Conservation (phyloP, 345 rosid species). For the Stellera chamaejasme region DNA sequence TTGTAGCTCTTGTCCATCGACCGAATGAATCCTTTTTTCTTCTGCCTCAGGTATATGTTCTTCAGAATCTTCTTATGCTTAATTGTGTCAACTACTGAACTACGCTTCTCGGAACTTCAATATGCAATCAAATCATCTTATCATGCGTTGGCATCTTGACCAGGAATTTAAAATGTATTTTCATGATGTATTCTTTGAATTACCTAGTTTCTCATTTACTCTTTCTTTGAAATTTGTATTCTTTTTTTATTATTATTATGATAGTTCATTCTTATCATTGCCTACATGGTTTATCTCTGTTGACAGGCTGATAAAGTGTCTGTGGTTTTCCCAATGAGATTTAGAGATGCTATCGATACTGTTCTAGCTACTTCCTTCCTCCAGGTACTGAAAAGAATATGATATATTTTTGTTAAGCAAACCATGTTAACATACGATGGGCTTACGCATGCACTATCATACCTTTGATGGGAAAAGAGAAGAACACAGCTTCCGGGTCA, state of each 20-base stretch:
- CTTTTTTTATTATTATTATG: background rate
- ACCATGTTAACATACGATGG: background rate
- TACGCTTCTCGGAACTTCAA: background rate
- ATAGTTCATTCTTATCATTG: background rate
- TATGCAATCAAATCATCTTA: background rate
- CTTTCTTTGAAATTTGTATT: background rate
- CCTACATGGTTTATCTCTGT: background rate
- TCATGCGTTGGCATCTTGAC: background rate
- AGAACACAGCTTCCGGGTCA: too few relatives aligned
- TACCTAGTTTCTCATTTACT: background rate
- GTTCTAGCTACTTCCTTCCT: conserved; percentile 85
- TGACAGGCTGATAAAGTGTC: conserved; percentile 80
- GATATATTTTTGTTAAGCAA: too few relatives aligned
- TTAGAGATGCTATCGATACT: conserved; percentile 72
- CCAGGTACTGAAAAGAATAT: conserved; percentile 41
- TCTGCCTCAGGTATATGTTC: conserved; percentile 54
- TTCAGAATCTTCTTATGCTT: too few relatives aligned
- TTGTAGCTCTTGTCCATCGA: conserved; percentile 86
- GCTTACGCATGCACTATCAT: too few relatives aligned
- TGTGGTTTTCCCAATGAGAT: conserved; percentile 91
- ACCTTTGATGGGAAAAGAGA: too few relatives aligned
- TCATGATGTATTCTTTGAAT: background rate
- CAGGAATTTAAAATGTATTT: too few relatives aligned
- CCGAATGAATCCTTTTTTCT: conserved; percentile 91
- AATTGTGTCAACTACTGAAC: too few relatives aligned